Percentiles rank a stretch among this genome's conserved stretches.
phyloP scores from a whole-genome alignment of 108 stramenopile genomes.

The Nitzschia sp. region DNA sequence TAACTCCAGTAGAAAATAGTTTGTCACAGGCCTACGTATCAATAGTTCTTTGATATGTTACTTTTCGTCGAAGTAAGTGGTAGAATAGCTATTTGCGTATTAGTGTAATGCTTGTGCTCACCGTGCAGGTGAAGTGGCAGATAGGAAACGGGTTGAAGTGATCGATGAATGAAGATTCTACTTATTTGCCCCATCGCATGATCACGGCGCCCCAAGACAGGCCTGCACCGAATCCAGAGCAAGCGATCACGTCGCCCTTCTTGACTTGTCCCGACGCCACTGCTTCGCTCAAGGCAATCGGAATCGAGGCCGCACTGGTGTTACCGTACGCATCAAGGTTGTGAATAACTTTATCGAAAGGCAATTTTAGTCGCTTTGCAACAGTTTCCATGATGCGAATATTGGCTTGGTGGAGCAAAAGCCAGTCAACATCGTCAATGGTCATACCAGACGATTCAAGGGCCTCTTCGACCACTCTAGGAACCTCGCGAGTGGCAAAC shows the following conservation, averaged over 20 bases:
- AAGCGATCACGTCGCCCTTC: slow-evolving; percentile 96
- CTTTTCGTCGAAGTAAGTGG: too few species aligned
- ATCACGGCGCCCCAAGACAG: slow-evolving; percentile 96
- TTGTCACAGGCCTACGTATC: too few species aligned
- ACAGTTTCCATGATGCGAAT: slow-evolving; percentile 97
- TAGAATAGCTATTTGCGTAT: too few species aligned
- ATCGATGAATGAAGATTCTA: background rate
- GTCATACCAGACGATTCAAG: slow-evolving; percentile 85
- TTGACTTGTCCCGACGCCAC: slow-evolving; percentile 89
- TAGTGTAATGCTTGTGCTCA: too few species aligned
- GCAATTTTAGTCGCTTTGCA: slow-evolving; percentile 87
- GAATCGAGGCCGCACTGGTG: slow-evolving; percentile 93
- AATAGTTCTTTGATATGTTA: too few species aligned
- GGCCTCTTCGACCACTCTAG: slow-evolving; percentile 87
- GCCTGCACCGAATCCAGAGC: slow-evolving; percentile 98
- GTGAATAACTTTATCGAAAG: slow-evolving; percentile 92
- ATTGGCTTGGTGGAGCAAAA: slow-evolving; percentile 96
- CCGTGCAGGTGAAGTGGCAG: background rate
- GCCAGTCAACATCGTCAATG: slow-evolving; percentile 90
- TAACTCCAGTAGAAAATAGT: background rate
- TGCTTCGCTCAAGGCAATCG: slow-evolving; percentile 93
- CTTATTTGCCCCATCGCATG: slow-evolving; percentile 79
- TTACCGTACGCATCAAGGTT: slow-evolving; percentile 93
- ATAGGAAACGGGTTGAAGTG: background rate
- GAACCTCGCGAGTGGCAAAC: slow-evolving; percentile 95